phyloP scores from a whole-genome alignment of 176 grass and related monocot species.

The Oryza coarctata region DNA sequence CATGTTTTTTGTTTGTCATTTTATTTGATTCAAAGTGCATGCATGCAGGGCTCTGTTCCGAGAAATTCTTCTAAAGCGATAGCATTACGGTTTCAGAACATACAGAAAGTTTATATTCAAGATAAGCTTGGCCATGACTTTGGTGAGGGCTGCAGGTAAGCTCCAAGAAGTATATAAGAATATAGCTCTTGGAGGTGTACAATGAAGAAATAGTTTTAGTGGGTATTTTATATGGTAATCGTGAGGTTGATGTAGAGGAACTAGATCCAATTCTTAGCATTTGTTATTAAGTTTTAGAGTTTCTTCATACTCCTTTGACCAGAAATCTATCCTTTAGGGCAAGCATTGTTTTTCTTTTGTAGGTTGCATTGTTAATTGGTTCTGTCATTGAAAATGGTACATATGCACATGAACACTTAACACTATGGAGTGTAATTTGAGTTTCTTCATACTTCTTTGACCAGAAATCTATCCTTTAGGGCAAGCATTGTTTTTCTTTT shows the following conservation, averaged over 20 bases:
- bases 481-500: neutral
- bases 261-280: neutral
- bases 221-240: neutral
- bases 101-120: constrained; percentile 25
- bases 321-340: neutral
- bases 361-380: neutral
- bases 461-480: neutral
- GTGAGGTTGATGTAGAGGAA: neutral
- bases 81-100: constrained; percentile 27
- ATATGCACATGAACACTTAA: neutral
- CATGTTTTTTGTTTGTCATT: neutral
- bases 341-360: neutral
- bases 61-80: constrained; percentile 34
- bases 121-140: neutral
- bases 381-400: neutral
- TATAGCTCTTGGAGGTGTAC: neutral
- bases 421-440: neutral
- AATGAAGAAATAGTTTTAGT: neutral
- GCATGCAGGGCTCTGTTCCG: neutral
- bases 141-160: constrained; percentile 30
- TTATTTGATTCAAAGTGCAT: neutral
- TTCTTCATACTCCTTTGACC: neutral
- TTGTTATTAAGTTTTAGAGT: neutral
- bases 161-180: neutral
- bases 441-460: neutral